Base-by-base conservation (phyloP, 1,284 basidiomycete genomes). In the Veloporphyrellus conicus region DNA sequence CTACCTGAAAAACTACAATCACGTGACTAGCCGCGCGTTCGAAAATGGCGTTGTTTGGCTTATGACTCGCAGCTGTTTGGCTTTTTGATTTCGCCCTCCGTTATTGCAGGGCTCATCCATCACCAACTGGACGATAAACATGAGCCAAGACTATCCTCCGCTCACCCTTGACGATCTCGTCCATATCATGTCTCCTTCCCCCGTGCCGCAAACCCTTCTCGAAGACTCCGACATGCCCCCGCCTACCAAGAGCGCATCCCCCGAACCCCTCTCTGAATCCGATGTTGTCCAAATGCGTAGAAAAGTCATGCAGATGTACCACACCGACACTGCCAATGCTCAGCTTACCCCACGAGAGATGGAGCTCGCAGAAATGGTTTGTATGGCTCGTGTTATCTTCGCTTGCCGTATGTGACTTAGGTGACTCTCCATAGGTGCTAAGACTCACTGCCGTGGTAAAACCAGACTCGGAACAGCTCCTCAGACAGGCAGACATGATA, bases 401-500 rank as follows among this genome's bases (percentile, higher is more conserved):
- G 45, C 35, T 41, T 4, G 34, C 12, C 15, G 20, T 40, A 20
- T 34, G 38, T 39, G 39, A 55, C 34, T 36, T 39, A 42, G 39
- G 49, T 25, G 23, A 45, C 45, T 25, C 36, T 55, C 36, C 29
- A 18, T 55, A 85, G 82, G 71, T 83, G 19, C 56, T 79, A 18
- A 72, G 72, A 41, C 66, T 86, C 22, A 76, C 74, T 11, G 62
- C 68, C 44, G 64, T 57, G 49, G 49, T 62, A 59, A 47, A 71
- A 63, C 59, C 72, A 59, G 52, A 68, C 50, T 50, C 70, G 5
- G 60, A 71, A 3, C 84, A 87, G 56, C 66, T 87, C 2, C 59
- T 75, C 19, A 67, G 68, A 37, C 84, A 87, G 55, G 84, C 84
- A 7, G 73, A 76, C 19, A 73, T 73, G 11, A 87, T 87, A 54